Evolutionary conservation across 441 rosid species (phyloP), one percentile per base, ranked within the genome.

Genomic region (Theobroma grandiflorum): DNA sequence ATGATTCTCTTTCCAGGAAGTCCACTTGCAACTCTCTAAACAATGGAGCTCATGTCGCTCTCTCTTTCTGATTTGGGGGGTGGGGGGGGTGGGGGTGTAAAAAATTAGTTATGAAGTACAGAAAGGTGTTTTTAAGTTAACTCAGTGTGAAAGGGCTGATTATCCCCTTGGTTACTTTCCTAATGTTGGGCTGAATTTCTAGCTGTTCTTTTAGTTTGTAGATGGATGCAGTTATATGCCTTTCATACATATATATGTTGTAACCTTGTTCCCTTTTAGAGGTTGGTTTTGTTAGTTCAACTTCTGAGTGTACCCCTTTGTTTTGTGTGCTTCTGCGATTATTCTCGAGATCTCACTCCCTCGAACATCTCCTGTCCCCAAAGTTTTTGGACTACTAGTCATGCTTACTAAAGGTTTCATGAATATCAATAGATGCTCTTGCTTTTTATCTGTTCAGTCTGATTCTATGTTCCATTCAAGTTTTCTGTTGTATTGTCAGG

Each of bases 401-500:
- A 4, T 71, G 26, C 61, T 50, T 50, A 9, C 18, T 66, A 42
- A 22, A 70, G 7, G 18, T 74, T 76, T 75, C 7, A 7, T 9
- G 47, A 75, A 68, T 76, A 50, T 50, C 26, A 38, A 57, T 43
- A n/a, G 40, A 37, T n/a, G 11, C 66, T 58, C 18, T 63, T 65
- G n/a, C 72, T 35, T 70, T 52, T 9, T 74, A 10, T 37, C 45
- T 59, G 42, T 57, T 47, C 52, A 47, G 18, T 78, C 75, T 82
- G 61, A 42, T 38, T 52, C 2, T 74, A 26, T 20, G 37, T 52
- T 75, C 15, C 40, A 16, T 55, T 75, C 37, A 18, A 70, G 58
- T 55, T 58, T 43, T 52, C 3, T 76, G 31, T 26, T 33, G 9
- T 66, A 52, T 75, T 74, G 11, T 78, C 87, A 97, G 99, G 99